Evolutionary conservation across 2,329 filamentous ascomycete genomes (phyloP).

Genomic region (Myriosclerotinia curreyana): DNA sequence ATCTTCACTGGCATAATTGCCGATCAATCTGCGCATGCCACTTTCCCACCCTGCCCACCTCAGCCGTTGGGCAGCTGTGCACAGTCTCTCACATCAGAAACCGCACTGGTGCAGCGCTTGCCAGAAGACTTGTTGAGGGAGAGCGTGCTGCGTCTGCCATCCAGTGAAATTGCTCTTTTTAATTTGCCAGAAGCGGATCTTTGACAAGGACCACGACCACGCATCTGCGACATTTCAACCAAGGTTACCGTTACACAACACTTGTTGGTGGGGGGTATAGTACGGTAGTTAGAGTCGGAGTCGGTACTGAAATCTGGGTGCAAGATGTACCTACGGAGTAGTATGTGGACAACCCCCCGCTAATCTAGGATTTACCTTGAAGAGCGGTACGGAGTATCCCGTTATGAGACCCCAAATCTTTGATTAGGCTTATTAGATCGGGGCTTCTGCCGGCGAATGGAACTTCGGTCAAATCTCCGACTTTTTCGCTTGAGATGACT

Average conservation of each 20-base stretch:
- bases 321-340: neutral
- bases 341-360: slow-evolving; percentile 14
- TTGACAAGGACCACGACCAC: slow-evolving; percentile 5
- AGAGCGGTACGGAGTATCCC: neutral
- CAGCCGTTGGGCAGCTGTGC: slow-evolving; percentile 17
- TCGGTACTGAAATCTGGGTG: slow-evolving; percentile 20
- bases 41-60: slow-evolving; percentile 12
- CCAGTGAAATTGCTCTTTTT: slow-evolving; percentile 8
- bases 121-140: neutral
- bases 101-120: slow-evolving; percentile 6
- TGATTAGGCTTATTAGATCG: slow-evolving; percentile 12
- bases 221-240: neutral
- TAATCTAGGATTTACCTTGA: slow-evolving; percentile 7
- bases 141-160: neutral
- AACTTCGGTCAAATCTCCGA: slow-evolving; percentile 10
- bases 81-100: slow-evolving; percentile 6
- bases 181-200: slow-evolving; percentile 11
- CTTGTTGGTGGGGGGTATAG: neutral
- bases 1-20: slow-evolving; percentile 13
- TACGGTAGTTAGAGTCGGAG: slow-evolving; percentile 7
- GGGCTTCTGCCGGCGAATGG: neutral
- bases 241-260: slow-evolving; percentile 1
- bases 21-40: slow-evolving; percentile 9
- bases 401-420: slow-evolving; percentile 9
- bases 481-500: neutral